Evolutionary conservation across 352 stramenopile genomes (phyloP).

Genomic region (Phytophthora pluvialis): DNA sequence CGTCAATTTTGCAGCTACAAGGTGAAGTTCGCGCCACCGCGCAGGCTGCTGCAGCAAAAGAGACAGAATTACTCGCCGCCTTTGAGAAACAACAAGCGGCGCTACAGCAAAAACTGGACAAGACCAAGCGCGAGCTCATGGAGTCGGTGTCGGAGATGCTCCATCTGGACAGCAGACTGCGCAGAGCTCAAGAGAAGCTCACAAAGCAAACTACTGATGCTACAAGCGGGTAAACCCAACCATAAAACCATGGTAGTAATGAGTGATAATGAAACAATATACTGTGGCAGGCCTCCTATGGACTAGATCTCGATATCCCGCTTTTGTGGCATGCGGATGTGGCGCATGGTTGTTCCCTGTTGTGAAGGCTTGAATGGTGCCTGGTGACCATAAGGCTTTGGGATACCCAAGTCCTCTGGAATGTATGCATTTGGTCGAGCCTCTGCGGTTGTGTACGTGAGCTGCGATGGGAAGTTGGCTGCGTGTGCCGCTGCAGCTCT

Average conservation of each 20-base stretch:
- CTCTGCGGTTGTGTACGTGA: constrained; percentile 90
- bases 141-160: constrained; percentile 72
- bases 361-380: constrained; percentile 94
- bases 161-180: constrained; percentile 63
- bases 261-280: constrained; percentile 10
- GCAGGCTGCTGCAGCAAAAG: constrained; percentile 35
- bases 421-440: constrained; percentile 95
- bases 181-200: constrained; percentile 78
- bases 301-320: constrained; percentile 93
- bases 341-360: constrained; percentile 90
- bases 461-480: constrained; percentile 69
- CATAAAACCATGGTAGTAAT: background rate
- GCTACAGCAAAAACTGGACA: constrained; percentile 73
- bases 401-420: constrained; percentile 91
- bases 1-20: constrained; percentile 42
- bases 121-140: constrained; percentile 79
- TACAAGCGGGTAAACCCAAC: constrained; percentile 1
- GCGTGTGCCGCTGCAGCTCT: constrained; percentile 51
- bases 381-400: constrained; percentile 92
- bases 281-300: constrained; percentile 1
- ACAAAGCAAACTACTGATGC: constrained; percentile 39
- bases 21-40: constrained; percentile 20
- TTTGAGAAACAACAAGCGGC: constrained; percentile 53
- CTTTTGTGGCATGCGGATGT: constrained; percentile 89
- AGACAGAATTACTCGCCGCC: constrained; percentile 47